Evolutionary conservation across 108 stramenopile genomes (phyloP).

Genomic region (Tribonema minus): DNA sequence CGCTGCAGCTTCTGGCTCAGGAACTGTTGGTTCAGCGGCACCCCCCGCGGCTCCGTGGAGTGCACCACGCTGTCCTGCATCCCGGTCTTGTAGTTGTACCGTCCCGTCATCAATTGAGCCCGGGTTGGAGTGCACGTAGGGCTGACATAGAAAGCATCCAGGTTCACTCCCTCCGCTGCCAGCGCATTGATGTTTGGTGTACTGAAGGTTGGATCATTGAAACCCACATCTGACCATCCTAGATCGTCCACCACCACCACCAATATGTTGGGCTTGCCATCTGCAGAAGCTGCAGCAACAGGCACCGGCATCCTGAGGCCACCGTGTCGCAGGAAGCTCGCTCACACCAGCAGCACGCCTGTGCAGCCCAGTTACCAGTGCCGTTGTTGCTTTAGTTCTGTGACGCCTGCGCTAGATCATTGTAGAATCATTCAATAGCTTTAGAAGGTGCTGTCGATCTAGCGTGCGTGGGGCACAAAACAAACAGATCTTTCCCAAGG

Average conservation of each 20-base stretch:
- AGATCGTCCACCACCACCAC: constrained; percentile 45
- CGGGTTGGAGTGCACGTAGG: constrained; percentile 47
- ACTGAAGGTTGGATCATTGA: constrained; percentile 18
- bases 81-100: constrained; percentile 36
- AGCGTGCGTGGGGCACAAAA: too few relatives aligned
- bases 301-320: too few relatives aligned
- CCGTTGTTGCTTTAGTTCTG: too few relatives aligned
- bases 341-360: too few relatives aligned
- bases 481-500: too few relatives aligned
- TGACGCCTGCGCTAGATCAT: too few relatives aligned
- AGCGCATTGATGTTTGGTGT: constrained; percentile 40
- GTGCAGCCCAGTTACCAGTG: too few relatives aligned
- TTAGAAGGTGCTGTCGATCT: too few relatives aligned
- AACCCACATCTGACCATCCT: constrained; percentile 47
- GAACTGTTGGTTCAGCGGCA: constrained; percentile 31
- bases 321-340: too few relatives aligned
- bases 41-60: constrained; percentile 26
- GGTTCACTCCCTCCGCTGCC: constrained; percentile 37
- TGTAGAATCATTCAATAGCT: too few relatives aligned
- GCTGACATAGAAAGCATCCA: constrained; percentile 39
- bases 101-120: constrained; percentile 49
- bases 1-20: constrained; percentile 33
- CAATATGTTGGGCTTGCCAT: constrained; percentile 49
- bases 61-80: constrained; percentile 46
- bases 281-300: too few relatives aligned